Evolutionary conservation across 2,329 filamentous ascomycete species (phyloP).

Genomic region (Curvularia sp.): DNA sequence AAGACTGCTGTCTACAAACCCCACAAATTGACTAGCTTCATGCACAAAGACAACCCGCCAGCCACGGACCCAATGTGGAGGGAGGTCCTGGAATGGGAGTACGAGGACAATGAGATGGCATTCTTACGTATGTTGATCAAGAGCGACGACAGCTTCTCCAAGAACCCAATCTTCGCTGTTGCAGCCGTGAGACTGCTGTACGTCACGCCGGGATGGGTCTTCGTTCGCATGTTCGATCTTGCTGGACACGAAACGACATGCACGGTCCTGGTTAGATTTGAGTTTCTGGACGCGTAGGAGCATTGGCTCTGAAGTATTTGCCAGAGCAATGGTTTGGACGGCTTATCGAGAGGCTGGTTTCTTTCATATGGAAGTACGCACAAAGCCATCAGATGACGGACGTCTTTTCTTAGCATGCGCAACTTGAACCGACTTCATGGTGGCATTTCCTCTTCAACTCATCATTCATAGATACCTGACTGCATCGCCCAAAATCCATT

Average conservation of each 20-base stretch:
- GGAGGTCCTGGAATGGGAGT: slow-evolving; percentile 71
- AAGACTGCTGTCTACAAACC: slow-evolving; percentile 69
- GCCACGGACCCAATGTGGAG: slow-evolving; percentile 70
- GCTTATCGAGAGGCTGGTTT: slow-evolving; percentile 1
- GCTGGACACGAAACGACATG: slow-evolving; percentile 69
- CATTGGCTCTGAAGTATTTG: neutral
- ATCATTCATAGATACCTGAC: neutral
- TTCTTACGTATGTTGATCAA: slow-evolving; percentile 72
- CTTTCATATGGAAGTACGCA: neutral
- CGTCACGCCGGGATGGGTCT: slow-evolving; percentile 64
- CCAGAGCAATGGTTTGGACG: neutral
- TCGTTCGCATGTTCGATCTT: slow-evolving; percentile 70
- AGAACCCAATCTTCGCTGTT: slow-evolving; percentile 68
- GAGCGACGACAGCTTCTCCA: slow-evolving; percentile 68
- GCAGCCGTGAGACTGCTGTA: slow-evolving; percentile 67
- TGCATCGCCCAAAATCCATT: neutral
- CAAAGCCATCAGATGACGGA: neutral
- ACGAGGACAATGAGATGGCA: slow-evolving; percentile 69
- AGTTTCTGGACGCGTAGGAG: slow-evolving; percentile 51
- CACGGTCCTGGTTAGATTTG: slow-evolving; percentile 67
- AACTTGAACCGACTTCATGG: neutral
- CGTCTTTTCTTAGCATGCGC: neutral
- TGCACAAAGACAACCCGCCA: slow-evolving; percentile 66
- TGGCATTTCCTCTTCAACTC: neutral
- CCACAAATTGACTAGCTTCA: slow-evolving; percentile 62